Conservation (phyloP, 2,329 filamentous ascomycete genomes). For the Phialocephala sp. region DNA sequence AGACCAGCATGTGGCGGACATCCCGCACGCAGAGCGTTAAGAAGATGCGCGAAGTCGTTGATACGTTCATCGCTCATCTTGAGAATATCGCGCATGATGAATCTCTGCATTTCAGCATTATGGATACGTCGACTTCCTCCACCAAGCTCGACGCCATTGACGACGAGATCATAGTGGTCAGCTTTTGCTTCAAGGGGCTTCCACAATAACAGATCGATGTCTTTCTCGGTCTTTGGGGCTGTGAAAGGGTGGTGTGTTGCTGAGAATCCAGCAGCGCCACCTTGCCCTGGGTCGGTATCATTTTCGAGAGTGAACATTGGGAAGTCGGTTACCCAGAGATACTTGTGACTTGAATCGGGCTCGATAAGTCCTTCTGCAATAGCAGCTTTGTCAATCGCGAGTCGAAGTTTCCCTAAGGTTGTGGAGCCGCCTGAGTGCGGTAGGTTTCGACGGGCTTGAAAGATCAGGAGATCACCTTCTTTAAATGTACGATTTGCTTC, state of each 20-base stretch:
- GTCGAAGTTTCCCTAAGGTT: slow-evolving; percentile 44
- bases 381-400: slow-evolving; percentile 40
- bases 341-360: slow-evolving; percentile 53
- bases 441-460: slow-evolving; percentile 75
- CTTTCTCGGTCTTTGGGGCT: slow-evolving; percentile 72
- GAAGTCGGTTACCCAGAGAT: slow-evolving; percentile 90
- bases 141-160: slow-evolving; percentile 94
- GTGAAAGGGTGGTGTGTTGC: slow-evolving; percentile 97
- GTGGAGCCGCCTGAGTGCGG: slow-evolving; percentile 76
- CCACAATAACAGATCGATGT: slow-evolving; percentile 75
- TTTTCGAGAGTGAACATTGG: slow-evolving; percentile 83
- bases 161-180: slow-evolving; percentile 93
- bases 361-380: slow-evolving; percentile 35
- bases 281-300: slow-evolving; percentile 66
- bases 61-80: slow-evolving; percentile 65
- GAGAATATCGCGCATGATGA: slow-evolving; percentile 82
- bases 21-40: slow-evolving; percentile 80
- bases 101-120: slow-evolving; percentile 79
- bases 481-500: slow-evolving; percentile 49
- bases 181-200: slow-evolving; percentile 76
- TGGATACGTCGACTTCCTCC: slow-evolving; percentile 95
- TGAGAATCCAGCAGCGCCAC: slow-evolving; percentile 77
- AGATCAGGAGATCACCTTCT: slow-evolving; percentile 78
- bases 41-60: slow-evolving; percentile 82
- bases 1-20: slow-evolving; percentile 96